phyloP scores from a whole-genome alignment of 2,329 filamentous ascomycete species.

The Diaporthe vexans region DNA sequence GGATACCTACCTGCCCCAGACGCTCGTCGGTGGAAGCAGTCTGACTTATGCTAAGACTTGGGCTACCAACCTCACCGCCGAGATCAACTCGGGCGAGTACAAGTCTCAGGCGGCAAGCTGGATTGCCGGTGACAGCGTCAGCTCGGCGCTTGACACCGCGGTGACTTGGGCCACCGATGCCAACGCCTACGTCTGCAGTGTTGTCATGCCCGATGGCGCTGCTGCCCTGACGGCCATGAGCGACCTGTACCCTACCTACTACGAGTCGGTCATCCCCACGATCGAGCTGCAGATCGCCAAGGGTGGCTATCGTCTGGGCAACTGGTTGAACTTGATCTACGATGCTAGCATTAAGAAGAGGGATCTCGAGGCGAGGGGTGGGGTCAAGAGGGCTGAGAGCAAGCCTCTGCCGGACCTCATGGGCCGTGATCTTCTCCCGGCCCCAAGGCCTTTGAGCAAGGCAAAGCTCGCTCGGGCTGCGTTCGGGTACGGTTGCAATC shows the following conservation, averaged over 20 bases:
- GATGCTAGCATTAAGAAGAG: constrained; percentile 43
- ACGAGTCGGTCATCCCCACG: constrained; percentile 54
- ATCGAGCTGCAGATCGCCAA: constrained; percentile 61
- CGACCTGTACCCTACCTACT: constrained; percentile 60
- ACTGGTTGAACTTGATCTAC: constrained; percentile 50
- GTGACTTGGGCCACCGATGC: constrained; percentile 59
- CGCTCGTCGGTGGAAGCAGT: constrained; percentile 54
- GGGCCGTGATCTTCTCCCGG: constrained; percentile 47
- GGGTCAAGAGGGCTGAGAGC: constrained; percentile 14
- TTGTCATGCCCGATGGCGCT: constrained; percentile 57
- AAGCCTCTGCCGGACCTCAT: constrained; percentile 43
- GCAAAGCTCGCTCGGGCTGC: constrained; percentile 48
- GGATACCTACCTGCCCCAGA: constrained; percentile 67
- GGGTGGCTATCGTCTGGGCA: constrained; percentile 53
- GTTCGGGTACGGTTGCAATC: constrained; percentile 41
- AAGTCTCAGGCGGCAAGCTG: constrained; percentile 51
- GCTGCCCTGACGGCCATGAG: constrained; percentile 51
- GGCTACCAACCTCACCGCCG: constrained; percentile 52
- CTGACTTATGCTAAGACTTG: constrained; percentile 52
- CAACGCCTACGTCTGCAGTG: constrained; percentile 57
- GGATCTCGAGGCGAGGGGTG: constrained; percentile 20
- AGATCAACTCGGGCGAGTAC: constrained; percentile 55
- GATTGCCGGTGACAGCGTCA: constrained; percentile 54
- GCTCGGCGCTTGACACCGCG: constrained; percentile 54
- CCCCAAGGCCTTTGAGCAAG: constrained; percentile 45